Conservation (phyloP, 176 grass and related monocot species). For the Secale cereale region DNA sequence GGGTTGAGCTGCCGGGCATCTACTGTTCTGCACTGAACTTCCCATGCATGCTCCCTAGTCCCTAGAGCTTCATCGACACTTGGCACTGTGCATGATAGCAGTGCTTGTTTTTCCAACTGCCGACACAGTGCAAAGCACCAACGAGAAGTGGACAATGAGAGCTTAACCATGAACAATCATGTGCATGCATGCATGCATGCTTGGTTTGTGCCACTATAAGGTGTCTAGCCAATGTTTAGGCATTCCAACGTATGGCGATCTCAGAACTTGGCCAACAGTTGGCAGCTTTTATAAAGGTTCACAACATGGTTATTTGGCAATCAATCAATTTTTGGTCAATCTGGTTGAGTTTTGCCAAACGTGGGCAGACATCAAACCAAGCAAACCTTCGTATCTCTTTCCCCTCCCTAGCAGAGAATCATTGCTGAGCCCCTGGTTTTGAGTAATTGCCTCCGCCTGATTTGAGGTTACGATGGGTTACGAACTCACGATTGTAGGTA, state of each 20-base stretch:
- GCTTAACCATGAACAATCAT: neutral
- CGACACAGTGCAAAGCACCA: neutral
- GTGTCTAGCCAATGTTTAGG: neutral
- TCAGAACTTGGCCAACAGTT: neutral
- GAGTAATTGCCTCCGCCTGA: no score
- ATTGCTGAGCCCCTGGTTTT: no score
- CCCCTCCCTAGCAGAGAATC: no score
- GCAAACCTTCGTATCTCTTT: no score
- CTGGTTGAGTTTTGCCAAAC: no score
- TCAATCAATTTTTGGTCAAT: no score
- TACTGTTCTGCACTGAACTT: neutral
- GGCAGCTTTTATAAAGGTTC: neutral
- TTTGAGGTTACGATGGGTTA: no score
- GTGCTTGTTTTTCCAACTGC: neutral
- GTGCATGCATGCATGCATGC: no score
- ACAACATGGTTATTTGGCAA: no score
- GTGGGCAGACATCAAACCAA: no score
- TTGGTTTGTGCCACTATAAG: neutral
- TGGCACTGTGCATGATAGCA: neutral
- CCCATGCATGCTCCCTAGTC: neutral
- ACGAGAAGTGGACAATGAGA: neutral
- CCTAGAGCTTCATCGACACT: neutral
- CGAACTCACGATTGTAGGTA: no score
- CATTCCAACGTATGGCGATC: neutral
- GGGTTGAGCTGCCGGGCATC: neutral